These are phyloP conservation scores for Calendula officinalis DNA, from an alignment of 129 eudicot species.

Conservation along the genomic window DNA sequence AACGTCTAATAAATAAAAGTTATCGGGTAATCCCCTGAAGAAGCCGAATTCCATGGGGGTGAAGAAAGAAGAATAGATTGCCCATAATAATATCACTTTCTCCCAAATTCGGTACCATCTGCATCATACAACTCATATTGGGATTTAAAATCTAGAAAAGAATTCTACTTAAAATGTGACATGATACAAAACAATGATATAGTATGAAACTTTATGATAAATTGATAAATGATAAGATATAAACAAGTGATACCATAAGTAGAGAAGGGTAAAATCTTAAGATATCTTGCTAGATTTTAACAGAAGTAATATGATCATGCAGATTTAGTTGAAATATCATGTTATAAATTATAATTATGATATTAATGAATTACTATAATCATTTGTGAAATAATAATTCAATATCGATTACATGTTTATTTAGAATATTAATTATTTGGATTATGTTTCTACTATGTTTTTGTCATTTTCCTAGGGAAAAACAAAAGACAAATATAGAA, in stretches of 20 bases:
- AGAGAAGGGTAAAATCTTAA: background rate
- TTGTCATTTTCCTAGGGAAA: too few species aligned
- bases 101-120: slow-evolving; percentile 91
- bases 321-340: background rate
- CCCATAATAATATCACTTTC: slow-evolving; percentile 80
- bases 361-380: background rate
- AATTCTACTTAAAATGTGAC: background rate
- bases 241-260: background rate
- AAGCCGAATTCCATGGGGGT: slow-evolving; percentile 97
- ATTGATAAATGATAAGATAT: background rate
- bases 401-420: too few species aligned
- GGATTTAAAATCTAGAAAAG: background rate
- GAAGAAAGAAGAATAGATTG: slow-evolving; percentile 87
- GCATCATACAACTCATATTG: slow-evolving; percentile 33
- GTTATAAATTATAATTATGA: background rate
- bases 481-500: too few species aligned
- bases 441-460: too few species aligned
- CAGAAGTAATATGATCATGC: too few species aligned
- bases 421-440: too few species aligned
- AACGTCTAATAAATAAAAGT: slow-evolving; percentile 66
- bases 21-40: slow-evolving; percentile 78
- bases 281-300: too few species aligned
- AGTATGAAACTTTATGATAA: background rate
- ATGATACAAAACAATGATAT: background rate
- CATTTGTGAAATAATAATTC: background rate